These are phyloP conservation scores for Aphanomyces cochlioides DNA, from an alignment of 352 stramenopile species.

Conservation along the genomic window DNA sequence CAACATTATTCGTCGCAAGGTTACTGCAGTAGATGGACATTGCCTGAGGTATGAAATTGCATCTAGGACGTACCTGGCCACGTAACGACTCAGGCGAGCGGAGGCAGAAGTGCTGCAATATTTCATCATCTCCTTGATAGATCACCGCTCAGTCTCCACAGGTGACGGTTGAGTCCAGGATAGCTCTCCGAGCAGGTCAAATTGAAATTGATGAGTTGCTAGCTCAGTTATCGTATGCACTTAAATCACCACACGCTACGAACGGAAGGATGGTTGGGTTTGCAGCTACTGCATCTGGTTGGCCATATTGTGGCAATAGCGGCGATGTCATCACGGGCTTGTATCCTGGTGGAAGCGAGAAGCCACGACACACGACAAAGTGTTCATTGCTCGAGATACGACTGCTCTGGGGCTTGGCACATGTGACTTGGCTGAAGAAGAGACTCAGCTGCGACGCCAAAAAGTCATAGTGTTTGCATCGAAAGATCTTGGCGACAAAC, in stretches of 20 bases:
- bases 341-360: slow-evolving; percentile 77
- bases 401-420: slow-evolving; percentile 96
- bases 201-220: neutral
- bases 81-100: no score
- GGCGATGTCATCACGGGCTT: slow-evolving; percentile 84
- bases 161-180: no score
- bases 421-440: slow-evolving; percentile 94
- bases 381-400: slow-evolving; percentile 93
- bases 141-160: no score
- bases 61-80: no score
- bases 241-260: slow-evolving; percentile 89
- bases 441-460: slow-evolving; percentile 94
- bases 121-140: no score
- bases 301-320: slow-evolving; percentile 58
- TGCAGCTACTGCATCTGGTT: slow-evolving; percentile 44
- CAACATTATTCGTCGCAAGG: no score
- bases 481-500: slow-evolving; percentile 99
- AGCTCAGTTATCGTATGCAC: slow-evolving; percentile 77
- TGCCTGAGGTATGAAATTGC: no score
- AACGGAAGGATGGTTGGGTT: slow-evolving; percentile 84
- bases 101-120: no score
- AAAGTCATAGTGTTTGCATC: slow-evolving; percentile 94
- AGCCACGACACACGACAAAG: slow-evolving; percentile 96
- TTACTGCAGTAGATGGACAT: no score
- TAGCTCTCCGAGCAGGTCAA: no score